Base-by-base conservation (phyloP, 768 basidiomycete genomes). In the Suillus subluteus region DNA sequence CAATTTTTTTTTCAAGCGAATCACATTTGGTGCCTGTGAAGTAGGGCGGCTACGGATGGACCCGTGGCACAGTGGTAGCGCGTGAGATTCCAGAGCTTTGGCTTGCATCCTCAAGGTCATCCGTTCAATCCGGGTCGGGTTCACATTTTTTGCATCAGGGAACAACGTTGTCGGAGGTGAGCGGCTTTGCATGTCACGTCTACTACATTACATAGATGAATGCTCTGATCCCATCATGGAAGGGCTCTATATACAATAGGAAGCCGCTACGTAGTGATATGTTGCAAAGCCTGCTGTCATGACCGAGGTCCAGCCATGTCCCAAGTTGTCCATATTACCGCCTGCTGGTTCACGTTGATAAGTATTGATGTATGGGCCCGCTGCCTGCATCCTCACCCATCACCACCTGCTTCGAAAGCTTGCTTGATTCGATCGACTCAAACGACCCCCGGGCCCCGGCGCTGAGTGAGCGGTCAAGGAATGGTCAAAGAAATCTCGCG, bases 51-150 rank as follows among this genome's bases (percentile, higher is more conserved):
- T 43, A 43, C 26, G 6, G 54, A 40, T 11, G 76, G 73, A 78
- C 76, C 76, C 76, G 76, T 77, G 73, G 76, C 76, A 75, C 78
- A 77, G 76, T 78, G 76, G 76, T 77, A 77, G 78, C 76, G 76
- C 76, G 75, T 79, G 73, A 76, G 78, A 79, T 79, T 79, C 78
- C 78, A 79, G 78, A 66, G 4, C 21, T n/a, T 56, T 67, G 54
- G 44, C 64, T 21, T 56, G 46, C 21, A 9, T 80, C 80, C 79
- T 77, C 75, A 81, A 80, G 79, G 80, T 81, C 80, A 80, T 80
- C 80, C 79, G 79, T 81, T 81, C 80, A 78, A 80, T 75, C 76
- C 80, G 79, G 79, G 80, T 80, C 72, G 78, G 79, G 80, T 77
- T 80, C 78, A 80, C 4, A 7, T 67, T 72, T 76, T 55, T 65